These are phyloP conservation scores for Corymbia citriodora DNA, from an alignment of 441 rosid species.

Conservation along the genomic window DNA sequence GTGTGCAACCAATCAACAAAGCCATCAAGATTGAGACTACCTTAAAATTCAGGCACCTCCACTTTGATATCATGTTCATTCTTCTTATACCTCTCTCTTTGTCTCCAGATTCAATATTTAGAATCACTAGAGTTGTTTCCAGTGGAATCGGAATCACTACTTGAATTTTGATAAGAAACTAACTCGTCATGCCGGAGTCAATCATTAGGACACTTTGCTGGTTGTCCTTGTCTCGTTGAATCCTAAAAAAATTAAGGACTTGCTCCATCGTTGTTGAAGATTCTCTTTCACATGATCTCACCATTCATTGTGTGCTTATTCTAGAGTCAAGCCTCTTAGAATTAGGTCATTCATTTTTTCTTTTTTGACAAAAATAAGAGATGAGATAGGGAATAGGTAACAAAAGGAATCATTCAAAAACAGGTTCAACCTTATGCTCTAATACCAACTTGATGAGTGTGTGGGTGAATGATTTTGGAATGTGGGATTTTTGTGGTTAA, in stretches of 20 bases:
- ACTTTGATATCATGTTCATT: background rate
- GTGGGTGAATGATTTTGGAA: background rate
- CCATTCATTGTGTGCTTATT: background rate
- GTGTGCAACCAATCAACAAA: background rate
- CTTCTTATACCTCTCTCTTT: background rate
- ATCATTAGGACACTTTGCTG: background rate
- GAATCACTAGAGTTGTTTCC: background rate
- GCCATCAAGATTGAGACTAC: background rate
- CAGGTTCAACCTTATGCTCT: background rate
- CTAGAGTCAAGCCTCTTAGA: background rate
- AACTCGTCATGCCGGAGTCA: rapidly evolving
- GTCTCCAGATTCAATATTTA: rapidly evolving
- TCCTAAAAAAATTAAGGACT: background rate
- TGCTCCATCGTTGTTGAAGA: rapidly evolving
- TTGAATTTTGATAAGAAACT: background rate
- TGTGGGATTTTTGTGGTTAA: background rate
- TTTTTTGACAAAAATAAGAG: background rate
- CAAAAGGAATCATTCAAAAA: background rate
- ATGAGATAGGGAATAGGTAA: too few relatives aligned
- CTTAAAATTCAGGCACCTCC: background rate
- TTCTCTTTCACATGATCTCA: background rate
- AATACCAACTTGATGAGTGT: background rate
- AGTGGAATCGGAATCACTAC: background rate
- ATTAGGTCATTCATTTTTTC: background rate
- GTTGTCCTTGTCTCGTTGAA: rapidly evolving